Percentiles rank a stretch among this genome's conserved stretches.
These are phyloP conservation scores for Stereum hirsutum DNA, from an alignment of 1,284 basidiomycete species.

Conservation along the genomic window DNA sequence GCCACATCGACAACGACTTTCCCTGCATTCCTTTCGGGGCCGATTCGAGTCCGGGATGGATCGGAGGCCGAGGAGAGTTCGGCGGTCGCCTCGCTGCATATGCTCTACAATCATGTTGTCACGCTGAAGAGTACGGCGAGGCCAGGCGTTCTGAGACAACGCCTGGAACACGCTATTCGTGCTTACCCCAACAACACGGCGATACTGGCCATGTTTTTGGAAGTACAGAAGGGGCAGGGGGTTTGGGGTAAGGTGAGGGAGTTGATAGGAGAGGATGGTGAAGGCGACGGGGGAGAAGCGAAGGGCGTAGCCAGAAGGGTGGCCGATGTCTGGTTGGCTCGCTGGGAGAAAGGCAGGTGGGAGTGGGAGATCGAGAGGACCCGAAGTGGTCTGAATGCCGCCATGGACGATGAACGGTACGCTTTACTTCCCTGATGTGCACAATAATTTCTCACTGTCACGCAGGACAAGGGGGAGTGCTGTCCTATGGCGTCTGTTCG, in stretches of 20 bases:
- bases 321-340: conserved; percentile 66
- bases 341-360: conserved; percentile 72
- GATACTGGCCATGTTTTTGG: conserved; percentile 69
- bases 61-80: conserved; percentile 47
- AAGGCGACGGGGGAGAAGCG: conserved; percentile 18
- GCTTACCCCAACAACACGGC: conserved; percentile 66
- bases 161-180: conserved; percentile 46
- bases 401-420: conserved; percentile 59
- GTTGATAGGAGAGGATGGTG: conserved; percentile 37
- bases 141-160: conserved; percentile 49
- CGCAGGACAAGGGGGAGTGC: conserved; percentile 59
- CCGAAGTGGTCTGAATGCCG: conserved; percentile 48
- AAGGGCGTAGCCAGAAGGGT: conserved; percentile 52
- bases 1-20: conserved; percentile 25
- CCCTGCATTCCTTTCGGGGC: conserved; percentile 35
- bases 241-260: conserved; percentile 62
- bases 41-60: conserved; percentile 16
- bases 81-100: conserved; percentile 42
- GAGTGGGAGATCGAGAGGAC: conserved; percentile 60
- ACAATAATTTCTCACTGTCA: conserved; percentile 3
- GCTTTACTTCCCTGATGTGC: background rate
- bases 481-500: conserved; percentile 70
- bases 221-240: conserved; percentile 67
- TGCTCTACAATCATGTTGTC: conserved; percentile 55
- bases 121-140: conserved; percentile 48